phyloP scores from a whole-genome alignment of 1,284 basidiomycete species.

The Entoloma clypeatum region DNA sequence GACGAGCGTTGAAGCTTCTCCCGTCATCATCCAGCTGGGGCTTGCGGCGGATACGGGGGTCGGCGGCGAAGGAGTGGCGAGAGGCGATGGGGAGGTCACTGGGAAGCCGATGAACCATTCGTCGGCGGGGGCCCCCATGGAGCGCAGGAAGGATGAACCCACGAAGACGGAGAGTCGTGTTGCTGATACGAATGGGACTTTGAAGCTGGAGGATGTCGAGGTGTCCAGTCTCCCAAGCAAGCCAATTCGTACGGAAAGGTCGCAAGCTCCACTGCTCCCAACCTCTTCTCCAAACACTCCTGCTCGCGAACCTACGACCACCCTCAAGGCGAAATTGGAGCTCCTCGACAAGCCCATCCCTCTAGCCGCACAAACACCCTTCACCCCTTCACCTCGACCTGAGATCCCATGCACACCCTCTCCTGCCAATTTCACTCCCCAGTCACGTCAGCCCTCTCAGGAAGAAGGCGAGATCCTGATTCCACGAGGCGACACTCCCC shows the following conservation, averaged over 20 bases:
- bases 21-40: conserved; percentile 3
- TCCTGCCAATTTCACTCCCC: conserved; percentile 4
- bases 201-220: conserved; percentile 14
- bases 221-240: conserved; percentile 1
- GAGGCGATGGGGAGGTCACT: background rate
- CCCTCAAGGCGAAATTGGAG: conserved; percentile 23
- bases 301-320: background rate
- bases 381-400: background rate
- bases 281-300: background rate
- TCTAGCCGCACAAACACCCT: conserved; percentile 1
- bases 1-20: conserved; percentile 9
- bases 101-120: too few relatives aligned
- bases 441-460: conserved; percentile 27
- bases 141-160: background rate
- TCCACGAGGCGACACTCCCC: conserved; percentile 17
- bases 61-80: background rate
- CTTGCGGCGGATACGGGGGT: conserved; percentile 1
- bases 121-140: too few relatives aligned
- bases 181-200: background rate
- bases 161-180: background rate
- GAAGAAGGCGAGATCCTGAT: conserved; percentile 53
- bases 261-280: background rate
- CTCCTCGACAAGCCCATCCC: conserved; percentile 18
- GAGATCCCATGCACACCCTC: background rate
- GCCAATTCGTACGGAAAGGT: background rate